Base-by-base conservation (phyloP, 169 alveolate genomes). In the Plasmodium gonderi region DNA sequence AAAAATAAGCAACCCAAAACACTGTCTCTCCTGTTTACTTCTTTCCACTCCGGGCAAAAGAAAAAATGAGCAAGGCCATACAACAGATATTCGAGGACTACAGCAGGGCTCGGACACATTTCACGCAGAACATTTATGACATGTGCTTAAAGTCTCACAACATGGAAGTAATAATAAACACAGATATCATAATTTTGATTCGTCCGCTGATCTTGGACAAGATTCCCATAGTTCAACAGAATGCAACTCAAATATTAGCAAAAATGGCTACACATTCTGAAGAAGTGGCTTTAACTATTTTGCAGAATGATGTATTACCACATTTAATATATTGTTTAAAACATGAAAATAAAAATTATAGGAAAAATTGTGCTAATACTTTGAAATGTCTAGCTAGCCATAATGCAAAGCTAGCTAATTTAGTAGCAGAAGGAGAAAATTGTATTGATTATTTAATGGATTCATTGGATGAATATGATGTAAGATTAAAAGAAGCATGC, bases 321-420 rank as follows among this genome's bases (percentile, higher is more conserved):
- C 92, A 85, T 54, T 64, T 85, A 85, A 77, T 85, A 23, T 85
- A 85, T 44, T 85, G 92, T 54, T 72, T 85, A 85, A 85, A 85
- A 72, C 92, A 85, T 85, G 92, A 85, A 54, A 85, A 85, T 85
- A 85, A 85, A 51, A 85, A 85, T 29, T 85, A 85, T 31, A 31
- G 92, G 45, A 85, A 85, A 60, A 85, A 85, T 54, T 74, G 92
- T 12, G 92, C 92, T 3, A 51, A 85, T 26, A 85, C 92, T 3
- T 33, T 85, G 29, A 49, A 54, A 49, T 85, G 87, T 38, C 65
- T 85, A 75, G 92, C 92, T 74, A 74, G 68, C 12, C 92, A 85
- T 85, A 85, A 85, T 85, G 51, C 83, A 14, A 85, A 85, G 44
- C 64, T 85, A 33, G 92, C 92, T 3, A 85, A 85, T 20, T 9